Evolutionary conservation across 1,284 basidiomycete species (phyloP).

Genomic region (Papiliotrema nemorosa): DNA sequence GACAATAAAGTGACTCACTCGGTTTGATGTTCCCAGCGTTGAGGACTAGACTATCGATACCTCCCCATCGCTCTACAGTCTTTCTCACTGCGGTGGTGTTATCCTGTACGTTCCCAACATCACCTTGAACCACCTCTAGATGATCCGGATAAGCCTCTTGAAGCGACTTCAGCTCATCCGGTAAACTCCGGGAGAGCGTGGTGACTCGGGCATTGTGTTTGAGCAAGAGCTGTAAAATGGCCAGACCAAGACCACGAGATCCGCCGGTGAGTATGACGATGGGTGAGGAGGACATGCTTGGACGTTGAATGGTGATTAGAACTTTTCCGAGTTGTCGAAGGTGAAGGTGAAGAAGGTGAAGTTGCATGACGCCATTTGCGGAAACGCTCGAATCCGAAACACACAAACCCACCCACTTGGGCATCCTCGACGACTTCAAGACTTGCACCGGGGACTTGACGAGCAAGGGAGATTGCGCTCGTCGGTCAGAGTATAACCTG

Average conservation of each 20-base stretch:
- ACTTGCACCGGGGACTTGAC: no score
- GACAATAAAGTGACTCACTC: conserved; percentile 28
- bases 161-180: conserved; percentile 47
- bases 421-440: no score
- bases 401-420: no score
- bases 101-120: conserved; percentile 47
- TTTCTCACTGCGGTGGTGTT: conserved; percentile 37
- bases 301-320: neutral
- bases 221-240: conserved; percentile 50
- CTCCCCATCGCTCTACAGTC: conserved; percentile 50
- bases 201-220: conserved; percentile 50
- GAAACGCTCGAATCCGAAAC: no score
- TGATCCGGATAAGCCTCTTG: conserved; percentile 30
- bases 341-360: no score
- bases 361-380: no score
- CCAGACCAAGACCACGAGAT: conserved; percentile 54
- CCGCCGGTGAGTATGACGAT: conserved; percentile 47
- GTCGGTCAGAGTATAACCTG: no score
- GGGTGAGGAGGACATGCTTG: conserved; percentile 19
- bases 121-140: conserved; percentile 44
- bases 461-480: no score
- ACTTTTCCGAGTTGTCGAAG: no score
- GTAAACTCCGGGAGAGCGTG: conserved; percentile 52
- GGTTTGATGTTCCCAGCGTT: conserved; percentile 54
- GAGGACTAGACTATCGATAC: conserved; percentile 52